Base-by-base conservation (phyloP, 768 basidiomycete species). In the Crepidotus variabilis region DNA sequence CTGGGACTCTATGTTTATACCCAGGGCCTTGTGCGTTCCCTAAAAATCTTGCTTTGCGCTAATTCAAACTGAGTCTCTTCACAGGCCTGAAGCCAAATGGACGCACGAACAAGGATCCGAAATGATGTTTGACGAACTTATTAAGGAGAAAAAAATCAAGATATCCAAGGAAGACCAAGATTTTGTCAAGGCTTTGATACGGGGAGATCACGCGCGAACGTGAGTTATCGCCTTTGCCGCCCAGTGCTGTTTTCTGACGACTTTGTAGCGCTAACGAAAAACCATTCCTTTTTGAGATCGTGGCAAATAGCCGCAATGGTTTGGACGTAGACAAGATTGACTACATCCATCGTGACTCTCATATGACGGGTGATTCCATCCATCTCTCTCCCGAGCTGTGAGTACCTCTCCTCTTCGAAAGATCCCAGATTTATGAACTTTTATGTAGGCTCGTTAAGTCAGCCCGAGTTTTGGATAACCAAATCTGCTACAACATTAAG, bases 291-390 rank as follows among this genome's bases (percentile, higher is more conserved):
- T 94, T 93, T 63, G 88, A 93, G 53, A 92, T 94, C 51, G 88
- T 94, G 2, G 86, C 90, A 0, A 94, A 94, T 70, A 81, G 81
- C 67, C 74, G 83, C 6, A 93, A 92, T 58, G 92, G 92, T 0
- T 75, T 94, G 3, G 92, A 94, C 63, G 91, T 94, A 4, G 91
- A 94, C 76, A 92, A 92, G 61, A 88, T 91, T 52, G 92, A 94
- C 64, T 94, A 94, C 60, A 90, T 94, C 54, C 74, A 82, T 6
- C 76, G 92, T 2, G 92, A 94, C 63, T 83, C 82, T 0, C 82
- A 84, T 51, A 85, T 85, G 62, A 80, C 90, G 33, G 90, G 89
- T 11, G 85, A 88, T 46, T 74, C 76, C 59, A 78, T 72, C 73
- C 80, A 63, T 69, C 78, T 76, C 57, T 87, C 69, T 64, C 78